These are phyloP conservation scores for Staphylotrichum tortipilum DNA, from an alignment of 495 filamentous ascomycete genomes.

Conservation along the genomic window DNA sequence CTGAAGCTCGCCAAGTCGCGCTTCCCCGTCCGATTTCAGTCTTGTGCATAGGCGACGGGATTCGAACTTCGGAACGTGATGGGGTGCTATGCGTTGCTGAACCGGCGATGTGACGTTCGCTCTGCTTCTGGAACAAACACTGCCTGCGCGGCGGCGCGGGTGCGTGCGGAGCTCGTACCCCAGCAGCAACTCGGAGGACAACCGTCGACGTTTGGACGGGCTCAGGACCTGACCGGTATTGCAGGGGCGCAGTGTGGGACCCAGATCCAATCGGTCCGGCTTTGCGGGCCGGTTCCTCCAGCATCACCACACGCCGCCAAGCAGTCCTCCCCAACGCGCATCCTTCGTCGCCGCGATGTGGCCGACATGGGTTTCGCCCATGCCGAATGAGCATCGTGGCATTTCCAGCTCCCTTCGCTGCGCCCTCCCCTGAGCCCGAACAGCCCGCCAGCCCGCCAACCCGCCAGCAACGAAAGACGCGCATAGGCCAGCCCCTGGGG, in stretches of 20 bases:
- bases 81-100: not conserved
- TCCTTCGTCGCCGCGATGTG: conserved; percentile 2
- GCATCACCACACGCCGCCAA: conserved; percentile 5
- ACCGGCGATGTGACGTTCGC: conserved; percentile 6
- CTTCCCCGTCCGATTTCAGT: conserved; percentile 14
- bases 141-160: not conserved
- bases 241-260: conserved; percentile 5
- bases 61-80: conserved; percentile 6
- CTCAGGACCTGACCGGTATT: not conserved
- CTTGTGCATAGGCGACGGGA: conserved; percentile 21
- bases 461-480: too few relatives aligned
- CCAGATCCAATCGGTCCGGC: conserved; percentile 16
- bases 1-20: conserved; percentile 16
- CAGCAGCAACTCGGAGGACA: conserved; percentile 8
- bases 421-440: not conserved
- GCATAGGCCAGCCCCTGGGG: too few relatives aligned
- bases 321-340: not conserved
- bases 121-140: conserved; percentile 1
- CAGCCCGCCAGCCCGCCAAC: too few relatives aligned
- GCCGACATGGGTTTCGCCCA: not conserved
- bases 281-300: conserved; percentile 21
- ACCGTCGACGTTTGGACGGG: not conserved
- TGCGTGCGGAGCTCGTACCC: conserved; percentile 5
- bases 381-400: not conserved
- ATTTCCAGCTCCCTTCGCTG: not conserved